Conservation (phyloP, 257 asterid species). For the Nicotiana obtusifolia region DNA sequence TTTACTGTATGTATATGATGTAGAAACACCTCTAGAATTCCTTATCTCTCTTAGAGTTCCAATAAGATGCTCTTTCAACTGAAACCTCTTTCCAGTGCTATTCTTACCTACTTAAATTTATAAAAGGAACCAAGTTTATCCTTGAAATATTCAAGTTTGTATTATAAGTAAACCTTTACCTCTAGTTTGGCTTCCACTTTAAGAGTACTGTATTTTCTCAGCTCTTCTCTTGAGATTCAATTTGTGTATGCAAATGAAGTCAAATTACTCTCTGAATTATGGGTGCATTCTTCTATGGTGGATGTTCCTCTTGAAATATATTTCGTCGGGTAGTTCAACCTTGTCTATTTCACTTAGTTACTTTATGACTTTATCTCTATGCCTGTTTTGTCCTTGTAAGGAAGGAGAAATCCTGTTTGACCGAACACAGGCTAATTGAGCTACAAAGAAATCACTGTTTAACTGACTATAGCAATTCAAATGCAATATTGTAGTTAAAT, state of each 20-base stretch:
- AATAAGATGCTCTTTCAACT: background rate
- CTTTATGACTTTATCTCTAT: background rate
- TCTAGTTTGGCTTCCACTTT: background rate
- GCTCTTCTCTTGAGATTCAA: background rate
- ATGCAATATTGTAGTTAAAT: background rate
- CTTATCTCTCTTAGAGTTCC: background rate
- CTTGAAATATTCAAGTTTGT: background rate
- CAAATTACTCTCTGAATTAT: background rate
- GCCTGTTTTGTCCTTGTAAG: background rate
- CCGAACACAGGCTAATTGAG: background rate
- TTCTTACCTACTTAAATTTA: background rate
- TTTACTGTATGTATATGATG: background rate
- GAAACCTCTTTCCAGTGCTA: background rate
- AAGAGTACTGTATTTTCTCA: background rate
- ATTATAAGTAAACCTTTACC: background rate
- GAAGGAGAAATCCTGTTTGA: background rate
- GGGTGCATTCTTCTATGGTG: background rate
- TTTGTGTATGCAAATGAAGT: background rate
- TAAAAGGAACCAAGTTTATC: background rate
- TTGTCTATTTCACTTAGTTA: background rate
- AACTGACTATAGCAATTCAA: background rate
- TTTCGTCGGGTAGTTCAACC: background rate
- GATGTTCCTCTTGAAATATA: background rate
- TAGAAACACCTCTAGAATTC: background rate
- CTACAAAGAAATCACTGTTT: background rate